These are phyloP conservation scores for Chlorociboria aeruginascens DNA, from an alignment of 495 filamentous ascomycete genomes.

Conservation along the genomic window DNA sequence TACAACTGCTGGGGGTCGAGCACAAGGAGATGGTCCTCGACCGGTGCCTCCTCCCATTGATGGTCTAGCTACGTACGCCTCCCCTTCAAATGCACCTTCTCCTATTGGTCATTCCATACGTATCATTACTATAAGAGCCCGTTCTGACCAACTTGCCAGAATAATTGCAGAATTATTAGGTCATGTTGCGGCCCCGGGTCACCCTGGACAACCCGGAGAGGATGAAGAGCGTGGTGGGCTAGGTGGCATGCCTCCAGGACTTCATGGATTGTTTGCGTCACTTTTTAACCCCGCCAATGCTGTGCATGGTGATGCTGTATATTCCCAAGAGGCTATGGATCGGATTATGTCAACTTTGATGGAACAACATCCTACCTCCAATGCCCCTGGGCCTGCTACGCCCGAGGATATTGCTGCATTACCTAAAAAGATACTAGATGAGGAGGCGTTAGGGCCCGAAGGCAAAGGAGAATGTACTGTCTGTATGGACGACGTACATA, in stretches of 20 bases:
- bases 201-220: neutral
- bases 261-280: constrained; percentile 28
- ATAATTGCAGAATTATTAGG: constrained; percentile 15
- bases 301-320: constrained; percentile 73
- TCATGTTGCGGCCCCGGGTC: neutral
- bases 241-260: constrained; percentile 13
- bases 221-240: neutral
- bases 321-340: constrained; percentile 82
- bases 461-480: constrained; percentile 25
- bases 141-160: constrained; percentile 18
- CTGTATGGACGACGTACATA: constrained; percentile 76
- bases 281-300: constrained; percentile 46
- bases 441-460: constrained; percentile 50
- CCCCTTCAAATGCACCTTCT: constrained; percentile 5
- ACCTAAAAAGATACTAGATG: constrained; percentile 53
- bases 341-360: constrained; percentile 78
- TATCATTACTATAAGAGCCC: constrained; percentile 13
- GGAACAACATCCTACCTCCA: constrained; percentile 62
- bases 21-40: constrained; percentile 10
- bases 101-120: constrained; percentile 9
- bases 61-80: constrained; percentile 19
- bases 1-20: constrained; percentile 4
- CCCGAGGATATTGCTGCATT: constrained; percentile 60
- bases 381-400: constrained; percentile 73
- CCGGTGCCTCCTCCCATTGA: constrained; percentile 8